Evolutionary conservation across 139 green algal genomes (phyloP), one percentile per base, ranked within the genome.

Genomic region (Mychonastes homosphaera): DNA sequence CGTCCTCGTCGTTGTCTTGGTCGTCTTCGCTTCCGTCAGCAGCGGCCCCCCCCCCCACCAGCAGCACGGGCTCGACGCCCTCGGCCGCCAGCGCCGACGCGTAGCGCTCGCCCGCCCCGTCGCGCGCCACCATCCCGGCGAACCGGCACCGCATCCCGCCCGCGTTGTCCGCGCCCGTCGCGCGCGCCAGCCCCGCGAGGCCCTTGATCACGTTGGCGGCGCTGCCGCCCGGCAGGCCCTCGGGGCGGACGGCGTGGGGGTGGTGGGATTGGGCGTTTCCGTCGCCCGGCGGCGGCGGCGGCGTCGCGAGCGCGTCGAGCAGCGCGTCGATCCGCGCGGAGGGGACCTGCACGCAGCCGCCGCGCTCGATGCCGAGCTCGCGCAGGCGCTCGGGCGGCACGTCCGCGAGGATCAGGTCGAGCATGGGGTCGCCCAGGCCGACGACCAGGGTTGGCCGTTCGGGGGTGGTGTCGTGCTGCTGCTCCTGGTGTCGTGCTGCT

Each of bases 191-290:
- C 30, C 68, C 70, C 10, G 70, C 54, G 10, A 82, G 38, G 33
- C 73, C 71, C 56, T 78, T 84, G 16, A 77, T 52, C 3, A 95
- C 86, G 48, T 95, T 95, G 29, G 84, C 84, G 5, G 86, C 83
- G 63, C 69, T 84, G 55, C 86, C 86, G 8, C 86, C 86, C 2
- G 75, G 70, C 6, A 83, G 65, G 56, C 74, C 80, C 67, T 32
- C 44, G 39, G 21, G 32, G 46, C 27, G 50, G 15, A 40, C n/a
- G n/a, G n/a, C n/a, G 13, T 15, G 12, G 38, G 38, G 38, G 38
- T 44, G 45, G 13, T 27, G 45, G 9, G 18, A 9, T 19, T 53
- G 45, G 45, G 24, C 18, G 45, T 27, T n/a, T n/a, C n/a, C n/a
- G n/a, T n/a, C n/a, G n/a, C n/a, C n/a, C n/a, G n/a, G n/a, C n/a